phyloP scores from a whole-genome alignment of 2,329 filamentous ascomycete species.

The Diaporthe sp. region DNA sequence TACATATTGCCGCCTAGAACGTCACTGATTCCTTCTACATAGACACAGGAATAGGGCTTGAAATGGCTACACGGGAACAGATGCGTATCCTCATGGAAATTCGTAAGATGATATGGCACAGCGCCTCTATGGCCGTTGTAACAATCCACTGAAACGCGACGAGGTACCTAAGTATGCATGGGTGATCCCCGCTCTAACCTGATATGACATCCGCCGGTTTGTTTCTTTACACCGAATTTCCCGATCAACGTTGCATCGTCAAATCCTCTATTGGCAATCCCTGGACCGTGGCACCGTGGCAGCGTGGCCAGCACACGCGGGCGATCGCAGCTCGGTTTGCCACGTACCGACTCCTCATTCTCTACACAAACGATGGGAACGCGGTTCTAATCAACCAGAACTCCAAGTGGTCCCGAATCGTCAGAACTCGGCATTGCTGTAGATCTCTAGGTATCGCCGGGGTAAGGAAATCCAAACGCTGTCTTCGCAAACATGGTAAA shows the following conservation, averaged over 20 bases:
- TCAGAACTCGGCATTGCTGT: background rate
- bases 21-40: background rate
- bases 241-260: conserved; percentile 2
- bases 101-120: background rate
- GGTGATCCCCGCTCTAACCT: background rate
- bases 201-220: background rate
- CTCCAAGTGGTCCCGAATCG: background rate
- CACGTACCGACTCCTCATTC: conserved; percentile 1
- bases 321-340: background rate
- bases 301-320: background rate
- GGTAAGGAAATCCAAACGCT: background rate
- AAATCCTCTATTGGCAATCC: background rate
- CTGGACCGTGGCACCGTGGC: background rate
- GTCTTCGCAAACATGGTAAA: background rate
- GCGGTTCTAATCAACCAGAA: background rate
- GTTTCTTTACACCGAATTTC: background rate
- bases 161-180: background rate
- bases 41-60: background rate
- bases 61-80: background rate
- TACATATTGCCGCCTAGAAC: background rate
- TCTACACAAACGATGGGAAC: background rate
- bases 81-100: background rate
- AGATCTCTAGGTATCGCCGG: background rate
- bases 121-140: background rate
- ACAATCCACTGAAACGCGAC: background rate